Base-by-base conservation (phyloP, 1,284 basidiomycete species). In the Ceratobasidium sp. region DNA sequence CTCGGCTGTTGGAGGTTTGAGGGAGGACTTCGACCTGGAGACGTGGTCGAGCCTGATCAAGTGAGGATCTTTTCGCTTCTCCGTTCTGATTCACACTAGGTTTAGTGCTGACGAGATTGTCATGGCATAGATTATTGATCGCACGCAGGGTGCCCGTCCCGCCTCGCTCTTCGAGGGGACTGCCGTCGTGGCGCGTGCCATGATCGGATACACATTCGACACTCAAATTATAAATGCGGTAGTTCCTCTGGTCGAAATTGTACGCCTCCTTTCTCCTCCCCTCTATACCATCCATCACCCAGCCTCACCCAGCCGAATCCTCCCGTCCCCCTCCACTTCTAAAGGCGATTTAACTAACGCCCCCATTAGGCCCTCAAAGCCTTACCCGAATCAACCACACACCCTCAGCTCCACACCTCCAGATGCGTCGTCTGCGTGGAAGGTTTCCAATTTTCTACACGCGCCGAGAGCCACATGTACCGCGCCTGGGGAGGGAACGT, bases 371-470 rank as follows among this genome's bases (percentile, higher is more conserved):
- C 66, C 9, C 66, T 69, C 30, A 41, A 52, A 46, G 2, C 66
- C 32, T 52, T 69, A 26, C 66, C 66, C 28, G n/a, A 30, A 26
- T 50, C 63, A 32, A 43, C 63, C 30, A 38, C 47, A 1, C 30
- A 47, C 1, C 63, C 63, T 3, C 30, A 86, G 79, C 81, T 97
- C 69, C 94, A 96, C 81, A 89, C 87, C 23, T 89, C 87, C 55
- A 96, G 93, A 84, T 92, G 89, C 11, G 89, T 98, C 70, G 91
- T 99, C 50, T 97, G 95, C 81, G 98, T 99, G 96, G 97, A 99
- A 80, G 97, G 97, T 2, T 95, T 94, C 30, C 92, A 95, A 83
- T 97, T 93, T 82, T 93, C 94, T 69, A 99, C 97, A 4, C 86
- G 97, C 44, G 98, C 97, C 23, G 97, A 99, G 86, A 95, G 93